phyloP scores from a whole-genome alignment of 2,329 filamentous ascomycete genomes.

The Trichoderma koningii region DNA sequence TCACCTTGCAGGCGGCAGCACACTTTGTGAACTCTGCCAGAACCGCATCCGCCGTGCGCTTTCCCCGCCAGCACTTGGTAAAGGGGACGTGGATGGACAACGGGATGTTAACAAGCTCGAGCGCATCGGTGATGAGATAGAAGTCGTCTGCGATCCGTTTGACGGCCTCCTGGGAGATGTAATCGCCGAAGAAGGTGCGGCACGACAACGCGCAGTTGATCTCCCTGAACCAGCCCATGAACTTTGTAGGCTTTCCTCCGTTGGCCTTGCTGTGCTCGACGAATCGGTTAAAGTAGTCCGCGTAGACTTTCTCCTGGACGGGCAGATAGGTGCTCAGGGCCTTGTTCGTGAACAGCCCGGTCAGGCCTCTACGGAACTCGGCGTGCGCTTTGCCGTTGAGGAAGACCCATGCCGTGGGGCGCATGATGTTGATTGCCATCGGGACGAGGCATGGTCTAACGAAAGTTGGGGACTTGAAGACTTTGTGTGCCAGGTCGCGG shows the following conservation, averaged over 20 bases:
- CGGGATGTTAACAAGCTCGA: constrained; percentile 18
- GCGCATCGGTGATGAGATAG: constrained; percentile 13
- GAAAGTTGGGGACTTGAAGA: constrained; percentile 19
- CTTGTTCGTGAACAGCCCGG: constrained; percentile 16
- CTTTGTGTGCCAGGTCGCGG: constrained; percentile 21
- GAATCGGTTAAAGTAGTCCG: constrained; percentile 18
- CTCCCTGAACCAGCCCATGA: constrained; percentile 18
- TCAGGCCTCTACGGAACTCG: constrained; percentile 14
- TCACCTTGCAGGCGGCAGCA: constrained; percentile 15
- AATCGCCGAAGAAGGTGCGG: constrained; percentile 22
- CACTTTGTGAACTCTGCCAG: constrained; percentile 14
- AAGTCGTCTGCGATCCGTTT: constrained; percentile 20
- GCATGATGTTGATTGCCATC: constrained; percentile 22
- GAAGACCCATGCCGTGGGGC: constrained; percentile 24
- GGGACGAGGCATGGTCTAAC: constrained; percentile 18
- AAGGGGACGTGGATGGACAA: constrained; percentile 15
- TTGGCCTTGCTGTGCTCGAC: constrained; percentile 11
- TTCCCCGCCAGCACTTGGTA: constrained; percentile 18
- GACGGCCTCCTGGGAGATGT: constrained; percentile 20
- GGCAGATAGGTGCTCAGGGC: constrained; percentile 18
- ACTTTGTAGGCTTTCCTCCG: background rate
- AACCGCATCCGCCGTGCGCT: constrained; percentile 4
- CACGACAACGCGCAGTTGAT: constrained; percentile 19
- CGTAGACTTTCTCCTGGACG: constrained; percentile 16
- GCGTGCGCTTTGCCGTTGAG: constrained; percentile 19